These are phyloP conservation scores for Lentinus brumalis DNA, from an alignment of 768 basidiomycete species.

Conservation along the genomic window DNA sequence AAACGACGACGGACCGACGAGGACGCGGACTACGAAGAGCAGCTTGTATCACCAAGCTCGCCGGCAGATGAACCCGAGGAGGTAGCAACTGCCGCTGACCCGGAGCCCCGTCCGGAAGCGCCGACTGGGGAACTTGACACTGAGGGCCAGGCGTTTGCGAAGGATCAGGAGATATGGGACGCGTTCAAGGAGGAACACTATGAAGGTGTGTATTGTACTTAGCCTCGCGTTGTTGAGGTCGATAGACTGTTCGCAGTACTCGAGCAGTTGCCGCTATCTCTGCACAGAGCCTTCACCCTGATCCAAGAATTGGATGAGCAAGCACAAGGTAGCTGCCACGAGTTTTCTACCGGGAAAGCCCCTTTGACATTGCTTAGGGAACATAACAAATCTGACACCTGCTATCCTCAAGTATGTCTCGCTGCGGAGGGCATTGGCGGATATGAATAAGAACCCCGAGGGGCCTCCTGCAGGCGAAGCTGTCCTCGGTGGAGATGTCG, in stretches of 20 bases:
- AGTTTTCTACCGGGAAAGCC: not conserved
- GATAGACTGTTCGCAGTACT: constrained; percentile 50
- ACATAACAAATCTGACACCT: constrained; percentile 42
- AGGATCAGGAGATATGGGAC: constrained; percentile 72
- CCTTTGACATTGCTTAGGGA: constrained; percentile 29
- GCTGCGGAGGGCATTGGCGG: constrained; percentile 34
- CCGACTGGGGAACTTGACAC: not conserved
- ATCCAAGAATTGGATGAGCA: constrained; percentile 76
- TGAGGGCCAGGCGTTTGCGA: constrained; percentile 26
- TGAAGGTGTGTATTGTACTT: constrained; percentile 54
- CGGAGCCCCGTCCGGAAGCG: not conserved
- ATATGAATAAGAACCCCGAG: not conserved
- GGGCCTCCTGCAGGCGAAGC: not conserved
- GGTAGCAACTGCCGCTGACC: not conserved
- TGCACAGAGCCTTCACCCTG: constrained; percentile 70
- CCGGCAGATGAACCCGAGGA: not conserved
- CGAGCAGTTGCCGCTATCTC: constrained; percentile 74
- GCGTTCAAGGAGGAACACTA: constrained; percentile 77
- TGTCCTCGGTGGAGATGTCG: not conserved
- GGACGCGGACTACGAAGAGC: not conserved
- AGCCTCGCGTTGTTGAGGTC: not conserved
- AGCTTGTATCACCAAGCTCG: not conserved
- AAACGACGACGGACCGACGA: constrained; percentile 16
- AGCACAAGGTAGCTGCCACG: constrained; percentile 44
- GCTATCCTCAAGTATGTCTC: constrained; percentile 51